Conservation (phyloP, 495 filamentous ascomycete species). For the Halenospora varia region DNA sequence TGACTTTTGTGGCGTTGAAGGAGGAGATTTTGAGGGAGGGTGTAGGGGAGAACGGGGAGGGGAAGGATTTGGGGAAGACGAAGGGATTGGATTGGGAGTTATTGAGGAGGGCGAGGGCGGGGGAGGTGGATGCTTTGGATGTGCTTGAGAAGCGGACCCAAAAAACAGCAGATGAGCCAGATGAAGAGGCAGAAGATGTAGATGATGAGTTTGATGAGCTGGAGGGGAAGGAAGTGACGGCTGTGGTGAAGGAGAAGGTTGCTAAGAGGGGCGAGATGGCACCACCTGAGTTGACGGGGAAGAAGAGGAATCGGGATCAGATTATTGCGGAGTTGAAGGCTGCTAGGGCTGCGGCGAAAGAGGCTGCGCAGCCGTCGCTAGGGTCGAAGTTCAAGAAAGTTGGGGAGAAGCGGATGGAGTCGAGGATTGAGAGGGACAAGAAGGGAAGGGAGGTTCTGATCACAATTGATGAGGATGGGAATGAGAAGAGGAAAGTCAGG, state of each 20-base stretch:
- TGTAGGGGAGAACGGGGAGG: conserved; percentile 62
- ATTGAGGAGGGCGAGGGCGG: conserved; percentile 65
- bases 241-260: conserved; percentile 51
- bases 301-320: conserved; percentile 74
- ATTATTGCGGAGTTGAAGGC: conserved; percentile 81
- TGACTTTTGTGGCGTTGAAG: conserved; percentile 66
- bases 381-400: conserved; percentile 82
- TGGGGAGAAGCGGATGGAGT: conserved; percentile 52
- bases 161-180: conserved; percentile 20
- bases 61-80: too few relatives aligned
- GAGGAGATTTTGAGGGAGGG: conserved; percentile 73
- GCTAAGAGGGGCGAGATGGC: conserved; percentile 79
- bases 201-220: conserved; percentile 78
- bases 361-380: conserved; percentile 57
- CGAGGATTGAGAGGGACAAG: conserved; percentile 71
- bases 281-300: conserved; percentile 54
- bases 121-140: conserved; percentile 53
- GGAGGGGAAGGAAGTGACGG: conserved; percentile 57
- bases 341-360: conserved; percentile 53
- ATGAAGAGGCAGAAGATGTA: conserved; percentile 44
- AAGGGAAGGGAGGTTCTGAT: conserved; percentile 80
- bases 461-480: conserved; percentile 80
- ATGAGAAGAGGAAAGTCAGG: conserved; percentile 80
- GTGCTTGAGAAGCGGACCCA: conserved; percentile 40
- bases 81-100: conserved; percentile 89